Conservation (phyloP, 306 rosid genomes). For the Cucurbita maxima region DNA sequence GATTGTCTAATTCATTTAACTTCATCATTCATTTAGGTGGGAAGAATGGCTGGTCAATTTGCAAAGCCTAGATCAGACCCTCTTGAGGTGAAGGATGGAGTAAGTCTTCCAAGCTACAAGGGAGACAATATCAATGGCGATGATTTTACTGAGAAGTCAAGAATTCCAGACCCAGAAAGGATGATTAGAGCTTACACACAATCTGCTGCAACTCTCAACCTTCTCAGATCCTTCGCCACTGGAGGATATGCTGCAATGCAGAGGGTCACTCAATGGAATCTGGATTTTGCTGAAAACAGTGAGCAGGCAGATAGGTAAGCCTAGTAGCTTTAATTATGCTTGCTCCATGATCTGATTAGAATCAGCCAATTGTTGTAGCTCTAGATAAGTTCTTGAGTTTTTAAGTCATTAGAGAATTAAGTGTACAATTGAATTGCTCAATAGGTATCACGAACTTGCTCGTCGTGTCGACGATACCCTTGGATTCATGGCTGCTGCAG, state of each 20-base stretch:
- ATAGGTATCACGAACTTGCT: constrained; percentile 55
- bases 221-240: constrained; percentile 57
- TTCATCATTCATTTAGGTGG: constrained; percentile 30
- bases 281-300: constrained; percentile 56
- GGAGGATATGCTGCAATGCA: constrained; percentile 85
- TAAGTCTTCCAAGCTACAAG: constrained; percentile 46
- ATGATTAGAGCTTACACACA: constrained; percentile 60
- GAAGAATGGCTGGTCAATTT: constrained; percentile 77
- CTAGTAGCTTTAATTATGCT: neutral
- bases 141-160: constrained; percentile 38
- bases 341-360: neutral
- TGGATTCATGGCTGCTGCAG: constrained; percentile 69
- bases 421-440: neutral
- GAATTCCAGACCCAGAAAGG: constrained; percentile 62
- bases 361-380: neutral
- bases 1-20: neutral
- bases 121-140: constrained; percentile 68
- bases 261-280: constrained; percentile 65
- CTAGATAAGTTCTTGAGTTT: neutral
- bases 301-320: constrained; percentile 62
- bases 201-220: constrained; percentile 56
- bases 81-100: constrained; percentile 39
- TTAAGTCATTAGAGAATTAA: neutral
- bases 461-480: constrained; percentile 57
- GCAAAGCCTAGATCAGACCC: constrained; percentile 52